Base-by-base conservation (phyloP, 192 early-diverging fungal species). In the Coemansia sp. region DNA sequence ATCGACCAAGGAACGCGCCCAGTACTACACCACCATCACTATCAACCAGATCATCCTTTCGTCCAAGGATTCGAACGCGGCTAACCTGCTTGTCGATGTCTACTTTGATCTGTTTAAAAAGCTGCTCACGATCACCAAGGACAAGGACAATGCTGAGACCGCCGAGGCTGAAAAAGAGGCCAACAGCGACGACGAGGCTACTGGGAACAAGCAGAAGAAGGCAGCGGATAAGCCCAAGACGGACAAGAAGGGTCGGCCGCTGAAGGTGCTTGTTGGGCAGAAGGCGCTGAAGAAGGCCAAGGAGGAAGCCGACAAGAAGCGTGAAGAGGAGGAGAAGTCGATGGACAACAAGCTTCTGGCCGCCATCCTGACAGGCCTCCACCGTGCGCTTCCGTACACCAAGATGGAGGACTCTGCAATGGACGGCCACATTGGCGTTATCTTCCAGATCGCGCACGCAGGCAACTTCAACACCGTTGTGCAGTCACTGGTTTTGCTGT, bases 41-140 rank as follows among this genome's bases (percentile, higher is more conserved):
- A 73, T 97, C 71, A 97, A 95, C 73, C 97, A 97, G 75, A 90
- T 93, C 30, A 90, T 96, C 38, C 84, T 97, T 42, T 90, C 84
- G n/a, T 85, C 85, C 16, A 78, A 77, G 55, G 92, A 97, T 68
- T 70, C 75, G 6, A 85, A 84, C 29, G 85, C 89, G 11, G 95
- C 96, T 22, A 93, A 93, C 69, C 84, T 88, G 63, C 83, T 99
- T 59, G 85, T 97, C 25, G 92, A 92, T 30, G 69, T 97, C 11
- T 99, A 99, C 74, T 96, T 99, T 84, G 74, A 82, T 4, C 84
- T 97, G 40, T 99, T 99, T 83, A 87, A 93, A 72, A 84, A 81
- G 48, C 80, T 99, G 62, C 84, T 95, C 59, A 85, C 86, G 52
- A 51, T 84, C 52, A 80, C 68, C 49, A 72, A 80, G 42, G 79